Evolutionary conservation across 2,329 filamentous ascomycete species (phyloP), one percentile per base, ranked within the genome.

Genomic region (Biscogniauxia sp.): DNA sequence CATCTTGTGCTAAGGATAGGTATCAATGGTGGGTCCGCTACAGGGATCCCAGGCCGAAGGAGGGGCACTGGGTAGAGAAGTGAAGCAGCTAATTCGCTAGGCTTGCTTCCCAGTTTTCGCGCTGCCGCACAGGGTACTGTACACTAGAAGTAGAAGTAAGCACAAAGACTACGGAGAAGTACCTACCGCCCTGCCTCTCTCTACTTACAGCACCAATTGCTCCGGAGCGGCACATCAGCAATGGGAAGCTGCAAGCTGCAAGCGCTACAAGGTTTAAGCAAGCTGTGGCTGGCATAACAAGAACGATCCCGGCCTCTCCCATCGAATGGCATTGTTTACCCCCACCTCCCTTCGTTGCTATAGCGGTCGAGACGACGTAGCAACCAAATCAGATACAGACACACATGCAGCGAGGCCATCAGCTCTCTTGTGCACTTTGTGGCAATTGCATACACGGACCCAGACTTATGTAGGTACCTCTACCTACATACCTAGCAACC

Each of bases 291-390:
- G 32, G 45, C 28, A 56, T 32, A 28, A 52, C 45, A 51, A 51
- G 20, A 51, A 51, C 28, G 6, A 32, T 7, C 28, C 28, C 28
- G 28, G 32, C 11, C 51, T 54, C 53, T 37, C 45, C 50, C 19
- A 52, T 20, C 55, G 51, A 68, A 68, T 65, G 62, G 57, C 62
- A 69, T 70, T 71, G 69, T 71, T 71, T 71, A 71, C 56, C 58
- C 17, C 53, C 56, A 56, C 54, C 57, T 58, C 65, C 64, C 59
- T 67, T 65, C 65, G 69, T 71, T 72, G 69, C 68, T 64, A 67
- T 64, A 64, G 68, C 55, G 53, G 50, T 58, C 62, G 55, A 56
- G 54, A 45, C 52, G 61, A 61, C 61, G 60, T 50, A 56, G 28
- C 56, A 63, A 57, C 58, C 28, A 45, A 56, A 61, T 53, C 51